Conservation (phyloP, 176 grass and related monocot species). For the Phoenix dactylifera region DNA sequence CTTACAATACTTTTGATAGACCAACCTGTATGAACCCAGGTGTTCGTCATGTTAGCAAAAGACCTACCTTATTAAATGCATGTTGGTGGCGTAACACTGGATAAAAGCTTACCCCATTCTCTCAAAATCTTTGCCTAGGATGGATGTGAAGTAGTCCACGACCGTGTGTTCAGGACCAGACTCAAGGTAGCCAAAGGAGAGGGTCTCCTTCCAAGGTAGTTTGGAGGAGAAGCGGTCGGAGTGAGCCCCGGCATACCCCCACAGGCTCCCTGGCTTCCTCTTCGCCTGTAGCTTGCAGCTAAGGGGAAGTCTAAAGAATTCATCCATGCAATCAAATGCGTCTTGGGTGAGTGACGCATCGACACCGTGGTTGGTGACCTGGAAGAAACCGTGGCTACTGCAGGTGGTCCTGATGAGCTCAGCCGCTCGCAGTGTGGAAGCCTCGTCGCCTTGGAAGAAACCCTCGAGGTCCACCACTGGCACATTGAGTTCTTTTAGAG, state of each 20-base stretch:
- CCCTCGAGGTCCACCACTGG: conserved; percentile 61
- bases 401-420: conserved; percentile 43
- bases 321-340: conserved; percentile 36
- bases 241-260: conserved; percentile 80
- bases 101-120: conserved; percentile 39
- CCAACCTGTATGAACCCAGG: conserved; percentile 14
- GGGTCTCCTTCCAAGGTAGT: conserved; percentile 95
- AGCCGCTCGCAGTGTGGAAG: conserved; percentile 23
- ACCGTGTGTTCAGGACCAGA: conserved; percentile 23
- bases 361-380: conserved; percentile 63
- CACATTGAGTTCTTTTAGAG: conserved; percentile 22
- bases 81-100: background rate
- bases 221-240: conserved; percentile 69
- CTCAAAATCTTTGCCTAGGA: conserved; percentile 52
- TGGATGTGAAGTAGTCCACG: conserved; percentile 63
- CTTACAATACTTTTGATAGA: conserved; percentile 71
- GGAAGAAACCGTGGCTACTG: conserved; percentile 71
- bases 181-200: conserved; percentile 62
- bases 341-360: conserved; percentile 21
- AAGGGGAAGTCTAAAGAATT: conserved; percentile 66
- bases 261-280: conserved; percentile 47
- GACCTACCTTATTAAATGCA: background rate
- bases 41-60: background rate
- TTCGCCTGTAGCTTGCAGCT: conserved; percentile 42
- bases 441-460: conserved; percentile 35